Percentiles rank a stretch among this genome's conserved stretches.
phyloP scores from a whole-genome alignment of 805 yeast species.

The Candida vaughaniae region DNA sequence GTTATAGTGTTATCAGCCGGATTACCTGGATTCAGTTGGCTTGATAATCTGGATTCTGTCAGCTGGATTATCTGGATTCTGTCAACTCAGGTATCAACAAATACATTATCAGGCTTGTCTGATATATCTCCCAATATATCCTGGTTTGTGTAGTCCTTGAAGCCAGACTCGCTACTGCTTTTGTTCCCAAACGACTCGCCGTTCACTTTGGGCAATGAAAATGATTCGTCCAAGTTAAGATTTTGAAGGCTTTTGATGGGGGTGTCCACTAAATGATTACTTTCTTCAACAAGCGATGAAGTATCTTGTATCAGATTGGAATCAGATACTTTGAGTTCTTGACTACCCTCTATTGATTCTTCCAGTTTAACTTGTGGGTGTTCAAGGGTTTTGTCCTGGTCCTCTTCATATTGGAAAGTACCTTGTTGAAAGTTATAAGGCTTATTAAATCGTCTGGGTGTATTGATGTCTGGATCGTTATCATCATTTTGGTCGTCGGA shows the following conservation, averaged over 20 bases:
- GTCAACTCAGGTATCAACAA: no score
- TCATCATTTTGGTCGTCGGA: neutral
- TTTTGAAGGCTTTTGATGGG: conserved; percentile 1
- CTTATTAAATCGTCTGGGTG: no score
- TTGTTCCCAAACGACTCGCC: conserved; percentile 14
- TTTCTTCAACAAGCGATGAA: neutral
- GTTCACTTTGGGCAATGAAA: conserved; percentile 46
- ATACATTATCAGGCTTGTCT: no score
- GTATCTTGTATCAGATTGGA: conserved; percentile 1
- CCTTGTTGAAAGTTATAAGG: no score
- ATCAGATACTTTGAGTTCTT: neutral
- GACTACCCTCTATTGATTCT: conserved; percentile 3
- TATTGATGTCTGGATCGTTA: no score
- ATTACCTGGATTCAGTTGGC: no score
- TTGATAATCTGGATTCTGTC: no score
- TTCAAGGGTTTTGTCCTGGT: no score
- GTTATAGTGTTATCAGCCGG: no score
- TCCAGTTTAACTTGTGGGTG: no score
- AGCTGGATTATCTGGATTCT: no score
- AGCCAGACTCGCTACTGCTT: neutral
- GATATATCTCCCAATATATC: conserved; percentile 1
- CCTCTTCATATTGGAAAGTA: no score
- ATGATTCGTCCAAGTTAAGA: conserved; percentile 44
- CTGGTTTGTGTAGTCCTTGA: neutral
- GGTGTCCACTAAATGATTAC: neutral